Base-by-base conservation (phyloP, 352 stramenopile species). In the Phytophthora pinifolia region DNA sequence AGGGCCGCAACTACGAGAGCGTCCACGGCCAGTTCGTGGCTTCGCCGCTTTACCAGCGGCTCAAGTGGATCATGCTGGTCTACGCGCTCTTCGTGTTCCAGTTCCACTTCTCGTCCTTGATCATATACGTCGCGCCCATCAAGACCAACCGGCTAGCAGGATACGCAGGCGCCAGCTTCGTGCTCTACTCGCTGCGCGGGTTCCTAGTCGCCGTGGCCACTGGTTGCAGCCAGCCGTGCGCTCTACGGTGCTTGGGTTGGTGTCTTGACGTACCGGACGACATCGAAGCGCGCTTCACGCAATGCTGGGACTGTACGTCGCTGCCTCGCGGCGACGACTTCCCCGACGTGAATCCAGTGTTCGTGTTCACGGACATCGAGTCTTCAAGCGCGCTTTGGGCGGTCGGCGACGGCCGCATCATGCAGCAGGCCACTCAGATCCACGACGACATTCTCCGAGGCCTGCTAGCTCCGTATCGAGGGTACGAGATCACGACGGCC, bases 401-500 rank as follows among this genome's bases (percentile, higher is more conserved):
- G 0, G 46, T 72, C 7, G 59, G 30, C 1, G 62, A 76, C 32
- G 63, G 68, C 17, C 54, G 45, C 1, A 46, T 76, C 33, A 77
- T 83, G 67, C 67, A 73, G 20, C 38, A 61, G 37, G 63, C 67
- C 0, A 72, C 57, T 14, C 53, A 64, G 41, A 53, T 76, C 1
- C 72, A 82, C 39, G 72, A 82, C 33, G 57, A 76, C 42, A 67
- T 81, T 42, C 13, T 81, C 1, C 53, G 68, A 30, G 18, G 44
- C 1, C 30, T 65, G 2, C 46, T 78, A 30, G 33, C 65, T 25
- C 58, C 62, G 6, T 65, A 85, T 46, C 67, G 66, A 17, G 79
- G 79, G 0, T 89, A 89, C 44, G 79, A 89, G 46, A 83, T 89
- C 54, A 86, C 79, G 18, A 89, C 79, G 0, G 66, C 59, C 0